Conservation (phyloP, 2,329 filamentous ascomycete genomes). For the Apiospora marii region DNA sequence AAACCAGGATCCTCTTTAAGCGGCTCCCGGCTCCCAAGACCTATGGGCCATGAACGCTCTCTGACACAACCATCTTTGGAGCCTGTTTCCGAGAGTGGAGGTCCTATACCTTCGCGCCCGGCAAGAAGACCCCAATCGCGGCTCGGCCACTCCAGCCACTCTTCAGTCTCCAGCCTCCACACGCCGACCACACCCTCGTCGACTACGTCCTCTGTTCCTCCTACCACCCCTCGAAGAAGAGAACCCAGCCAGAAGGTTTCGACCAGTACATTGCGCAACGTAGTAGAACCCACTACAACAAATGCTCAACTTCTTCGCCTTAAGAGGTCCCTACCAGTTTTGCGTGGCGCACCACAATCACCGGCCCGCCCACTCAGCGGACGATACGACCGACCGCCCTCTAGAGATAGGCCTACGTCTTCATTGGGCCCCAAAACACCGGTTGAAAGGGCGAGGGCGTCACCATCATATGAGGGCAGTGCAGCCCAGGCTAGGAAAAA, state of each 20-base stretch:
- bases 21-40: conserved; percentile 80
- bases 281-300: conserved; percentile 66
- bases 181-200: conserved; percentile 63
- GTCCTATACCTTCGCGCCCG: conserved; percentile 64
- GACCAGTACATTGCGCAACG: conserved; percentile 58
- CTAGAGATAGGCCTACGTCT: conserved; percentile 63
- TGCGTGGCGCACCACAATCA: conserved; percentile 57
- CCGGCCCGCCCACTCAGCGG: conserved; percentile 57
- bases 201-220: conserved; percentile 59
- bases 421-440: conserved; percentile 74
- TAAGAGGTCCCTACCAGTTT: conserved; percentile 70
- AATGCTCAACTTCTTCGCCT: conserved; percentile 70
- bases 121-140: conserved; percentile 72
- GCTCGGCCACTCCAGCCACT: conserved; percentile 71
- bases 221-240: conserved; percentile 67
- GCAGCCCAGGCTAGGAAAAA: conserved; percentile 64
- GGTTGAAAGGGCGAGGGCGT: conserved; percentile 64
- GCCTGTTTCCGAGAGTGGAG: conserved; percentile 90
- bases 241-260: conserved; percentile 65
- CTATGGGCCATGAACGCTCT: conserved; percentile 72
- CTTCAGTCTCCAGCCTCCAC: conserved; percentile 70
- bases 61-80: conserved; percentile 80
- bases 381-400: conserved; percentile 66
- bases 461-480: conserved; percentile 57
- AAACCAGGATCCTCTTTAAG: conserved; percentile 61